Conservation (phyloP, 768 basidiomycete species). For the Boletales sp. region DNA sequence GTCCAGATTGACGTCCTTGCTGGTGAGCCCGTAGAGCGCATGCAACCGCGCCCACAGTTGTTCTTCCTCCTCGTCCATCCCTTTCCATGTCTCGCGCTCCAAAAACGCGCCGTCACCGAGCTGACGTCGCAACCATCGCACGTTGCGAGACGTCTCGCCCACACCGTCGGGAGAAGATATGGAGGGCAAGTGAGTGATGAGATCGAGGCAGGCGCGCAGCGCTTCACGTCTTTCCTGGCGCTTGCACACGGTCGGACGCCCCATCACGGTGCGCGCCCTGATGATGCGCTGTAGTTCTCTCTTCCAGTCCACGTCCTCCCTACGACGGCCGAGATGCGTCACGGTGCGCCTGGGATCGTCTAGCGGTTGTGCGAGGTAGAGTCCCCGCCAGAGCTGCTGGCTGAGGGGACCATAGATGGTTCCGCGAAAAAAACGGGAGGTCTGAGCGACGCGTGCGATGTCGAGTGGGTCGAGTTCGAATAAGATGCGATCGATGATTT, state of each 20-base stretch:
- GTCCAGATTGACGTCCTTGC: slow-evolving; percentile 33
- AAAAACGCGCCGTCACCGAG: slow-evolving; percentile 45
- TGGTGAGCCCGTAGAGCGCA: slow-evolving; percentile 54
- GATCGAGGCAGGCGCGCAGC: slow-evolving; percentile 48
- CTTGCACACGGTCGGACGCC: slow-evolving; percentile 31
- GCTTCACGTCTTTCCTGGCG: slow-evolving; percentile 42
- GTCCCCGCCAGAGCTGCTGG: slow-evolving; percentile 51
- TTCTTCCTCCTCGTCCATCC: slow-evolving; percentile 33
- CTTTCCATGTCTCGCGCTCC: slow-evolving; percentile 29
- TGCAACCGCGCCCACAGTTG: slow-evolving; percentile 54
- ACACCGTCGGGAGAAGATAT: slow-evolving; percentile 23
- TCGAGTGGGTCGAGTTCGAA: slow-evolving; percentile 57
- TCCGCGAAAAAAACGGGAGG: slow-evolving; percentile 39
- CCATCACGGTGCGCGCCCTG: slow-evolving; percentile 50
- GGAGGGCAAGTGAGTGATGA: slow-evolving; percentile 43
- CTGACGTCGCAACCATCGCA: slow-evolving; percentile 47
- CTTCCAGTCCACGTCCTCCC: slow-evolving; percentile 47
- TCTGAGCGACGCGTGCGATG: slow-evolving; percentile 50
- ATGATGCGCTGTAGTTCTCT: slow-evolving; percentile 49
- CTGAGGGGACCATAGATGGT: slow-evolving; percentile 48
- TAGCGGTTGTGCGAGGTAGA: slow-evolving; percentile 60
- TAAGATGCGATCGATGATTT: slow-evolving; percentile 59
- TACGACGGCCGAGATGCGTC: slow-evolving; percentile 29
- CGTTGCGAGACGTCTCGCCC: slow-evolving; percentile 42
- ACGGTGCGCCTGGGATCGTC: slow-evolving; percentile 61